These are phyloP conservation scores for Lipomyces mesembrius DNA, from an alignment of 805 yeast genomes.

Conservation along the genomic window DNA sequence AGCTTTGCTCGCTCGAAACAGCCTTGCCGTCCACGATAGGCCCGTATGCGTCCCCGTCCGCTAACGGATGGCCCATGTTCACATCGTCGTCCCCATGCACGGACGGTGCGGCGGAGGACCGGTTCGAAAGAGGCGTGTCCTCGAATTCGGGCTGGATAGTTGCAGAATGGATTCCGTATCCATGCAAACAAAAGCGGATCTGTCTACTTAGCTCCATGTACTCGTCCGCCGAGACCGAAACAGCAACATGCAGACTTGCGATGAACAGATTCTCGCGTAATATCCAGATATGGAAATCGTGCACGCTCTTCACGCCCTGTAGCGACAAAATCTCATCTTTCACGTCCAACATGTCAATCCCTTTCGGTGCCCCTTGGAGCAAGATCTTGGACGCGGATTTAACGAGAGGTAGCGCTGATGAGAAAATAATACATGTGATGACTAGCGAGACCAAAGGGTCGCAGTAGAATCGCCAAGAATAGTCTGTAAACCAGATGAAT, in stretches of 20 bases:
- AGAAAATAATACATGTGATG: conserved; percentile 85
- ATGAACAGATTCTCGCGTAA: conserved; percentile 82
- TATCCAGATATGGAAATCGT: conserved; percentile 97
- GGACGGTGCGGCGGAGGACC: conserved; percentile 14
- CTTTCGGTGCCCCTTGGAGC: conserved; percentile 90
- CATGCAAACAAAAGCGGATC: conserved; percentile 79
- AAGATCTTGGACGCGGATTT: conserved; percentile 82
- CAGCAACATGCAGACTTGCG: conserved; percentile 87
- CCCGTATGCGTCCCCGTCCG: not conserved
- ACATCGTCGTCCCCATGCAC: conserved; percentile 1
- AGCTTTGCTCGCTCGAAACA: conserved; percentile 17
- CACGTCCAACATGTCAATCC: conserved; percentile 75
- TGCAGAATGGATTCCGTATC: conserved; percentile 85
- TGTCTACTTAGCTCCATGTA: conserved; percentile 73
- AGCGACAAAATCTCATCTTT: conserved; percentile 68
- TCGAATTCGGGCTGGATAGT: conserved; percentile 95
- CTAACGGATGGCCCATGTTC: not conserved
- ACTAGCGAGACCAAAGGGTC: conserved; percentile 87
- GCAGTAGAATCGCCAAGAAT: conserved; percentile 79
- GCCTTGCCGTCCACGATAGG: not conserved
- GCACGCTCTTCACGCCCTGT: conserved; percentile 79
- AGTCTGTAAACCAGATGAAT: conserved; percentile 92
- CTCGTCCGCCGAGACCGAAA: conserved; percentile 60
- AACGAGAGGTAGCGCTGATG: conserved; percentile 90
- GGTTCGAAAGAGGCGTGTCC: conserved; percentile 9